These are phyloP conservation scores for Kuraishia molischiana DNA, from an alignment of 805 yeast species.

Conservation along the genomic window DNA sequence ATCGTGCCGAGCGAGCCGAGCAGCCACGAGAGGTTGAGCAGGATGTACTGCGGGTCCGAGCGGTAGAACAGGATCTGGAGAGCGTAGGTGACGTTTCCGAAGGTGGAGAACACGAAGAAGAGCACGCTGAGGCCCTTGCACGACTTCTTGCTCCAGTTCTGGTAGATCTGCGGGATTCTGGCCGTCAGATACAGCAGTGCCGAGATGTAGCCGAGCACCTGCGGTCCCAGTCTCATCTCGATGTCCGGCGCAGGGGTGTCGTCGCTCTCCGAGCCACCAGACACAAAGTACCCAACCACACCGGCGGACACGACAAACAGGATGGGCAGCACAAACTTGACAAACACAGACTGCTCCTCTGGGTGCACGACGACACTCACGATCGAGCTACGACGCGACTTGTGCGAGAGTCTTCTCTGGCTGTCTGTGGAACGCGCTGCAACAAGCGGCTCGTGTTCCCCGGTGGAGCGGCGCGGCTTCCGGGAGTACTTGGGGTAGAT, in stretches of 20 bases:
- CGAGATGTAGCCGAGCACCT: conserved; percentile 59
- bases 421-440: conserved; percentile 3
- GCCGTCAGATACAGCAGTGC: conserved; percentile 66
- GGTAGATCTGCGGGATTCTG: conserved; percentile 72
- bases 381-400: conserved; percentile 34
- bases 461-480: conserved; percentile 4
- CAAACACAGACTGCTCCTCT: conserved; percentile 33
- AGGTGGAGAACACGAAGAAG: conserved; percentile 62
- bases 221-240: conserved; percentile 42
- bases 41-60: conserved; percentile 47
- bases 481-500: conserved; percentile 28
- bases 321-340: conserved; percentile 47
- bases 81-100: conserved; percentile 72
- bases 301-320: conserved; percentile 57
- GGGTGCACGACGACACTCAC: conserved; percentile 42
- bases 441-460: conserved; percentile 6
- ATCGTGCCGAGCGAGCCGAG: conserved; percentile 74
- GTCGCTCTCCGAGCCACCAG: conserved; percentile 17
- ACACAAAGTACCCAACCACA: conserved; percentile 43
- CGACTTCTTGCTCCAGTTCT: conserved; percentile 68
- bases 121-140: conserved; percentile 81
- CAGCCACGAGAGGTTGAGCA: conserved; percentile 65
- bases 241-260: conserved; percentile 8
- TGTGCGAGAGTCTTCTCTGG: conserved; percentile 25
- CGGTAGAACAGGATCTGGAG: conserved; percentile 62